A percentile compares a stretch with the other conserved stretches of the same genome.
These are phyloP conservation scores for Zymoseptoria passerinii DNA, from an alignment of 2,329 filamentous ascomycete species.

Conservation along the genomic window DNA sequence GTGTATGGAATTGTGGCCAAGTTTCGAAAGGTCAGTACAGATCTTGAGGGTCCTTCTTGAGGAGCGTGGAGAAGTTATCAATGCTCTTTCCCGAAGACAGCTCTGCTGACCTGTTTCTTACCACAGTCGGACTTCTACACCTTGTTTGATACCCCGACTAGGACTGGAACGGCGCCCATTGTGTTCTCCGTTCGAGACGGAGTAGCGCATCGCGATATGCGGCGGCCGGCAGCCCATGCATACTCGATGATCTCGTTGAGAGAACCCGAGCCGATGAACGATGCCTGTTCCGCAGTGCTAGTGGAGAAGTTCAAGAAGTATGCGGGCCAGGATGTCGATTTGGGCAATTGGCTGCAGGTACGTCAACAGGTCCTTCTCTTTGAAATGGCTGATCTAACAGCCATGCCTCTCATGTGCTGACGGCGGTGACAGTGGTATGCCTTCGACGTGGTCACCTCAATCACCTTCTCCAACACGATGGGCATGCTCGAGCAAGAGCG, in stretches of 20 bases:
- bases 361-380: not conserved
- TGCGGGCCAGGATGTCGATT: conserved; percentile 24
- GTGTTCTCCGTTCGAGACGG: conserved; percentile 37
- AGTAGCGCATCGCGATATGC: conserved; percentile 34
- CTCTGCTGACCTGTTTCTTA: not conserved
- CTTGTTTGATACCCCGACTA: conserved; percentile 17
- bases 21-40: conserved; percentile 29
- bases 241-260: conserved; percentile 34
- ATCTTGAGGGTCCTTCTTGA: not conserved
- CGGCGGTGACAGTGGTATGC: conserved; percentile 12
- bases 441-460: conserved; percentile 19
- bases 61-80: not conserved
- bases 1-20: conserved; percentile 33
- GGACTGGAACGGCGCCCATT: conserved; percentile 9
- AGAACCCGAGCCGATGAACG: conserved; percentile 34
- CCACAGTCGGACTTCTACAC: conserved; percentile 14
- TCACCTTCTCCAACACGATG: conserved; percentile 18
- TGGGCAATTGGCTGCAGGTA: conserved; percentile 34
- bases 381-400: not conserved
- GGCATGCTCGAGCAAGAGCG: conserved; percentile 16
- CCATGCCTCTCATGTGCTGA: not conserved
- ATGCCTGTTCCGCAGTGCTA: conserved; percentile 31
- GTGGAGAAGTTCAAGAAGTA: conserved; percentile 26
- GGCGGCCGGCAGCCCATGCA: conserved; percentile 23
- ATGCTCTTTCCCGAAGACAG: not conserved